Conservation (phyloP, 1,139 yeast genomes). For the Yamadazyma kanchanaburiensis region DNA sequence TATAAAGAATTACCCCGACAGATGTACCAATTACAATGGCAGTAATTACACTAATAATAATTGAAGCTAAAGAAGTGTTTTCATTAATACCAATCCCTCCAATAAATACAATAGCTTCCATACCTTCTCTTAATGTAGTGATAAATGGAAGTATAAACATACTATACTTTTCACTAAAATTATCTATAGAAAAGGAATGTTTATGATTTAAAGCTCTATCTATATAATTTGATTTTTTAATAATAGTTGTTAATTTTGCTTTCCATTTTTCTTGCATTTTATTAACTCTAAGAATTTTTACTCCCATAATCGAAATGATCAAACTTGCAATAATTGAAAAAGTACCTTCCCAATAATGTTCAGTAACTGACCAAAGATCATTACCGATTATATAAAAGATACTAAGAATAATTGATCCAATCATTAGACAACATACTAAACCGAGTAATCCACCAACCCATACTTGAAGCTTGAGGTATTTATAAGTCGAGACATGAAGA, state of each 20-base stretch:
- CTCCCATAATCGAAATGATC: slow-evolving; percentile 44
- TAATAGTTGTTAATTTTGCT: slow-evolving; percentile 44
- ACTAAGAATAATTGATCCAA: slow-evolving; percentile 34
- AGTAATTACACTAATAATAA: slow-evolving; percentile 25
- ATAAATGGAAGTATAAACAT: slow-evolving; percentile 44
- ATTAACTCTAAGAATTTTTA: slow-evolving; percentile 39
- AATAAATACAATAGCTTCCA: slow-evolving; percentile 46
- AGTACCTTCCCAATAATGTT: slow-evolving; percentile 47
- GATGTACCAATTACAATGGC: slow-evolving; percentile 32
- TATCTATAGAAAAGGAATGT: slow-evolving; percentile 9
- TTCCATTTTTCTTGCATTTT: slow-evolving; percentile 85
- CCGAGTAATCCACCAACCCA: slow-evolving; percentile 46
- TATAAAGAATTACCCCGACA: slow-evolving; percentile 36
- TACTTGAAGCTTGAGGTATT: slow-evolving; percentile 30
- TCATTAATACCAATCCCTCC: slow-evolving; percentile 47
- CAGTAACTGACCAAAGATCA: slow-evolving; percentile 43
- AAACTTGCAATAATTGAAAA: slow-evolving; percentile 43
- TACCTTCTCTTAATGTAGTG: slow-evolving; percentile 45
- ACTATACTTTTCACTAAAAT: slow-evolving; percentile 32
- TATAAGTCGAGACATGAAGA: slow-evolving; percentile 11
- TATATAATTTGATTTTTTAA: slow-evolving; percentile 18
- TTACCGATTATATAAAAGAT: slow-evolving; percentile 37
- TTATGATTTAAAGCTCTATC: slow-evolving; percentile 12
- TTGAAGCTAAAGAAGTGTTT: slow-evolving; percentile 31
- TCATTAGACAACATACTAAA: slow-evolving; percentile 30